phyloP scores from a whole-genome alignment of 1,139 yeast species.

The Magnusiomyces tetraspermus region DNA sequence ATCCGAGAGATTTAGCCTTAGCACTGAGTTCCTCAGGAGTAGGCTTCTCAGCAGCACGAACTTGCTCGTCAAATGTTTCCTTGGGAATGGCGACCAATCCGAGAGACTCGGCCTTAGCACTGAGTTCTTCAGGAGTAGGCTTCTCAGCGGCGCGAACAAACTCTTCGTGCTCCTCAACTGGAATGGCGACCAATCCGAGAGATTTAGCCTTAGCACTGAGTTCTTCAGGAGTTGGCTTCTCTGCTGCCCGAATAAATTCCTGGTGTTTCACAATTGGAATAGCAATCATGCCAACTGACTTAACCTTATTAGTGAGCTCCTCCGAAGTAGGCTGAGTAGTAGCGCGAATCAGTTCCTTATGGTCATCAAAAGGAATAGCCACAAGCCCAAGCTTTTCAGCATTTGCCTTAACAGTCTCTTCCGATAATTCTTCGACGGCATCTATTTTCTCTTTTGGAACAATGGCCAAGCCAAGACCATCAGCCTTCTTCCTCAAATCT shows the following conservation, averaged over 20 bases:
- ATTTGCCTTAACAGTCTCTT: conserved; percentile 25
- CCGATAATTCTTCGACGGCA: conserved; percentile 14
- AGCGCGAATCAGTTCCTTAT: conserved; percentile 11
- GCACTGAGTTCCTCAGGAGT: conserved; percentile 16
- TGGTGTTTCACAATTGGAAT: conserved; percentile 22
- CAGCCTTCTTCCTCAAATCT: conserved; percentile 29
- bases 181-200: conserved; percentile 7
- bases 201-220: conserved; percentile 10
- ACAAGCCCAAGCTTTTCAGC: conserved; percentile 26
- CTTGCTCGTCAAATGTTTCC: conserved; percentile 22
- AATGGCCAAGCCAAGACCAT: conserved; percentile 24
- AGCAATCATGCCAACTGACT: conserved; percentile 20
- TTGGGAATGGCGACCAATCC: conserved; percentile 21
- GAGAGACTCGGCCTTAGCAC: conserved; percentile 27
- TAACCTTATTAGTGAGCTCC: conserved; percentile 17
- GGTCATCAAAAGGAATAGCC: conserved; percentile 20
- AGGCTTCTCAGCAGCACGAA: conserved; percentile 10
- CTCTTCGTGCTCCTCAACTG: conserved; percentile 10
- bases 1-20: conserved; percentile 24
- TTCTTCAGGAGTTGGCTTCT: conserved; percentile 12
- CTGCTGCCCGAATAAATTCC: conserved; percentile 10
- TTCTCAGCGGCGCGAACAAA: conserved; percentile 10
- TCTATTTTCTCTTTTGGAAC: conserved; percentile 23
- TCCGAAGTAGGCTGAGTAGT: conserved; percentile 19
- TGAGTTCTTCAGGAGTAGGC: conserved; percentile 14